A percentile compares a stretch with the other conserved stretches of the same genome.
Evolutionary conservation across 441 rosid genomes (phyloP).

Genomic region (Eruca vesicaria): DNA sequence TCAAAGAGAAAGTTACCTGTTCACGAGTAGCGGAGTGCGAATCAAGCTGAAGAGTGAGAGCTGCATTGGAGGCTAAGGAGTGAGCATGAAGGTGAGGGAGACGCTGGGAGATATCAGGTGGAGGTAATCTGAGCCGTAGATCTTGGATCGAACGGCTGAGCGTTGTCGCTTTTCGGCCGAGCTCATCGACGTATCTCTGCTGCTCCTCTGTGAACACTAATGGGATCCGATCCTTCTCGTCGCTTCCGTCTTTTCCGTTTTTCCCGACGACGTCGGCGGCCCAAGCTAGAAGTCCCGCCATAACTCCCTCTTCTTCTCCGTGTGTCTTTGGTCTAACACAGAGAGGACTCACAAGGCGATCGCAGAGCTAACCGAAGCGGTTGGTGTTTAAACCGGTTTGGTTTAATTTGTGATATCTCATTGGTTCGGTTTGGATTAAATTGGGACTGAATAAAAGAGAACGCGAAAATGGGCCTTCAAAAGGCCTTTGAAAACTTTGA

Average conservation of each 20-base stretch:
- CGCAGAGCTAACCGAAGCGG: conserved; percentile 14
- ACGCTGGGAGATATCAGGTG: conserved; percentile 83
- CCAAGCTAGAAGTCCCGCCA: conserved; percentile 88
- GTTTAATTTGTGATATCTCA: neutral
- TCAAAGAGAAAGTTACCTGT: conserved; percentile 40
- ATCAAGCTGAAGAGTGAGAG: conserved; percentile 85
- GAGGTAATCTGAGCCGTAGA: conserved; percentile 82
- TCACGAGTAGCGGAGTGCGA: conserved; percentile 92
- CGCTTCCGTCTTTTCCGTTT: conserved; percentile 42
- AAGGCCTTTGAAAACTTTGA: neutral
- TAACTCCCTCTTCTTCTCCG: conserved; percentile 20
- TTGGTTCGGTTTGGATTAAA: neutral
- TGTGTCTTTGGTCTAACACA: neutral
- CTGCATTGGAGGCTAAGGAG: conserved; percentile 88
- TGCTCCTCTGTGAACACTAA: conserved; percentile 41
- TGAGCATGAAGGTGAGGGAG: conserved; percentile 91
- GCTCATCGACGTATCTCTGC: conserved; percentile 60
- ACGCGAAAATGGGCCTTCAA: neutral
- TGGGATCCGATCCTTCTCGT: conserved; percentile 34
- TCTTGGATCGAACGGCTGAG: conserved; percentile 83
- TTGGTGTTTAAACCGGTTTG: conserved; percentile 18
- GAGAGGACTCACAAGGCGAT: neutral
- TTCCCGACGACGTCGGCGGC: conserved; percentile 80
- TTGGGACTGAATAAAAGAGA: neutral
- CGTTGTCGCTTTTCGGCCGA: conserved; percentile 61